Evolutionary conservation across 306 rosid species (phyloP), one percentile per base, ranked within the genome.

Genomic region (Dryas alaskensis): DNA sequence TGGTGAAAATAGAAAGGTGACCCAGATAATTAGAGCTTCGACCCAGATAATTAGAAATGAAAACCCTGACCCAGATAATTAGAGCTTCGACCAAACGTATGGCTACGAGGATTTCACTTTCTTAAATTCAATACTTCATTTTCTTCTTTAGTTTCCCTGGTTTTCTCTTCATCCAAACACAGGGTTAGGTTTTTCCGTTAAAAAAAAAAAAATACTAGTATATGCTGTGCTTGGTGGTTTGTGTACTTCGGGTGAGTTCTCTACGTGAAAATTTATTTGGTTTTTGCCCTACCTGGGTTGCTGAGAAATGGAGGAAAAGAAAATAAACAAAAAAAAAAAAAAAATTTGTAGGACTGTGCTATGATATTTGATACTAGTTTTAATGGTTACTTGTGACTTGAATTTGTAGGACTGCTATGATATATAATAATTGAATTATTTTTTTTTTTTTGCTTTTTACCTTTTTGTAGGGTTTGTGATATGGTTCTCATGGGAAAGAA

Each of bases 391-490:
- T 48, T 48, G 52, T 10, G n/a, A 53, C 4, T 4, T 53, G 58
- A 53, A 7, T 53, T 4, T 16, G n/a, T 50, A 50, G 58, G 9
- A 53, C 22, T 4, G 54, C 69, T 4, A 11, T 46, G 70, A 6
- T 66, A 10, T 13, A 5, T 8, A 25, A 3, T 11, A 61, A 40
- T 16, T 61, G 19, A 10, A n/a, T 40, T 55, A 7, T 57, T 5
- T 44, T 8, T n/a, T 17, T 17, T 62, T 8, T 60, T 37, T 10
- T 22, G 22, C 8, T 44, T 17, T 6, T 40, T 70, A n/a, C 37
- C 17, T n/a, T 63, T 72, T 71, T 78, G 7, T 73, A 81, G 85
- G 86, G 80, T 59, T 83, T 73, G 46, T 63, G 78, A 60, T 62
- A 79, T 77, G 85, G 81, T 47, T 67, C 62, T 42, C 64, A 65